Base-by-base conservation (phyloP, 2,329 filamentous ascomycete species). In the Penicillium hordei region DNA sequence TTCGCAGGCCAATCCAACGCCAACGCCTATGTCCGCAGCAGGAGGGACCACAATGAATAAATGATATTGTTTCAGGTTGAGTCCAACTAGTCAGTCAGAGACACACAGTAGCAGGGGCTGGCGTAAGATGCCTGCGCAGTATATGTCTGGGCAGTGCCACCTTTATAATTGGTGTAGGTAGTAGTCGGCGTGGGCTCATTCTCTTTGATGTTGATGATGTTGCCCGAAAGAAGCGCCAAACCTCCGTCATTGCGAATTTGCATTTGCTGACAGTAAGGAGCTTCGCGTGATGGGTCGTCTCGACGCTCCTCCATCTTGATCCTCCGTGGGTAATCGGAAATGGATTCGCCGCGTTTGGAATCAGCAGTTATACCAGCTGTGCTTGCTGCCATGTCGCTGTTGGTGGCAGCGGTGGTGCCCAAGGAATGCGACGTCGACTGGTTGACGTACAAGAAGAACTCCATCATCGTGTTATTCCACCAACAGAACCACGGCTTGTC, bases 401-500 rank as follows among this genome's bases (percentile, higher is more conserved):
- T 43, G 43, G 61, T 59, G 15, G 61, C 42, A 17, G 68, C 53
- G n/a, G 65, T 68, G 21, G 65, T 54, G 45, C 63, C 59, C 25
- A 61, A 65, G 17, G 54, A 59, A 23, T 66, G 67, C 27, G 65
- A 64, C 15, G 80, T 76, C 48, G 83, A 76, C 68, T 84, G 72
- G 53, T 83, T 80, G 52, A 85, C 77, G 66, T 88, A 90, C 46
- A 90, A 81, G 71, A 88, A 89, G 38, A 84, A 83, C 70, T 89
- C 87, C 49, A 89, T 78, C 52, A 85, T 79, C 0, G 87, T 89
- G 15, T 79, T 76, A 68, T 89, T 89, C 86, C 86, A 90, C 69
- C 83, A 84, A 71, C 87, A 90, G 66, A 85, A 87, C 86, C 86
- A 90, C 2, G 86, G 86, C 58, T 79, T 80, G 36, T 88, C 84